These are phyloP conservation scores for Amylostereum areolatum DNA, from an alignment of 1,284 basidiomycete genomes.

Conservation along the genomic window DNA sequence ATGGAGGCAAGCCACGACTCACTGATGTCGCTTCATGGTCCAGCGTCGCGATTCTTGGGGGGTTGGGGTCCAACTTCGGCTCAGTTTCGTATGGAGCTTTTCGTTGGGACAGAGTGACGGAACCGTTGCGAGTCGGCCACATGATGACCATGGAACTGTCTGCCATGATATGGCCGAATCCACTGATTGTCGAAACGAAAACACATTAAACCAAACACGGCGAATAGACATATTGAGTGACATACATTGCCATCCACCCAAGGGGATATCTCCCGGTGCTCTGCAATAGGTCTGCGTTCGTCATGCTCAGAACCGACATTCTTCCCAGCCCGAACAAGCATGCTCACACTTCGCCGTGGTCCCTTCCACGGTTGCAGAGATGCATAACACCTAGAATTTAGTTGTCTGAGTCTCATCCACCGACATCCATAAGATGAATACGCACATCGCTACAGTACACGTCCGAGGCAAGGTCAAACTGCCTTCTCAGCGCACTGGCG, in stretches of 20 bases:
- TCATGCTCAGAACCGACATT: no score
- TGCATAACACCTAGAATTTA: no score
- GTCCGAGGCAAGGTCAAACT: no score
- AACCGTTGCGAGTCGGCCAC: constrained; percentile 38
- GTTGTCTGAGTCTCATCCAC: no score
- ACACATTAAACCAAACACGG: neutral
- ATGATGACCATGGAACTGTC: constrained; percentile 36
- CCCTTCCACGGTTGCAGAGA: no score
- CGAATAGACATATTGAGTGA: neutral
- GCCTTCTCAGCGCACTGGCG: no score
- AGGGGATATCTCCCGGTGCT: neutral
- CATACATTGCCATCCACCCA: neutral
- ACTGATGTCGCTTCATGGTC: constrained; percentile 10
- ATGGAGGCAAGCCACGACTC: constrained; percentile 18
- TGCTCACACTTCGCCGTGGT: no score
- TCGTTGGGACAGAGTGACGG: constrained; percentile 37
- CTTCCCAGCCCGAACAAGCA: no score
- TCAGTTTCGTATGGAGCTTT: constrained; percentile 23
- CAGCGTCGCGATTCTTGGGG: constrained; percentile 26
- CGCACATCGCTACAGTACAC: no score
- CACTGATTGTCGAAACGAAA: constrained; percentile 14
- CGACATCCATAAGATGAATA: no score
- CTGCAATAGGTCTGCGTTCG: neutral
- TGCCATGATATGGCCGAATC: constrained; percentile 31
- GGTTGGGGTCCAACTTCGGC: constrained; percentile 31